Evolutionary conservation across 352 stramenopile genomes (phyloP), one percentile per base, ranked within the genome.

Genomic region (Phytophthora sp.): DNA sequence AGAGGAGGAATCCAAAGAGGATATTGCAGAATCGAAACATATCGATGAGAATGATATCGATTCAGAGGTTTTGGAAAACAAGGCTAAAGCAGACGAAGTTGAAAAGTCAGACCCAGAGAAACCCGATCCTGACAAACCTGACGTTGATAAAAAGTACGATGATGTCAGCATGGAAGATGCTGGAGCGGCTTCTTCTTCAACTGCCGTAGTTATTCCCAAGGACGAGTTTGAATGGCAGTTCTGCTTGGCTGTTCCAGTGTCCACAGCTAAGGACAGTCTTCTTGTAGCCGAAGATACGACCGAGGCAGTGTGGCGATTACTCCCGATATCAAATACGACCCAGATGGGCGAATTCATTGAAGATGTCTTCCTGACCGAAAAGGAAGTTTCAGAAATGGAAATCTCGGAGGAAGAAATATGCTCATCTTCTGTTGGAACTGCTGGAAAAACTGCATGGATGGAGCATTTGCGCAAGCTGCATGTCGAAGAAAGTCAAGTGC

Each of bases 371-470:
- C 51, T 91, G 39, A 87, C 71, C 4, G 73, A 89, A 6, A 68
- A 88, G 16, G 74, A 91, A 64, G 67, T 93, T 15, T 54, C 45
- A 26, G 69, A 77, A n/a, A 84, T 93, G 49, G 81, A 91, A 63
- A 64, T 93, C 7, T 79, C 73, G 5, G 82, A 91, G 50, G 71
- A 82, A 20, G 81, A 91, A 47, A 81, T 91, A 13, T 93, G 85
- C 33, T 76, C 63, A 0, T 76, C 68, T 21, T 67, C 53, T 44
- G 30, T 49, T 47, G 55, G 61, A n/a, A 52, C 11, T 0, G 39
- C 70, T 18, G 46, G 46, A 18, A 81, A 75, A 27, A 77, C 57
- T 36, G 51, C 73, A 12, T 88, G 78, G 81, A 82, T 85, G 47
- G 57, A 79, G 47, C 77, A 89, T 30, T 63, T 93, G 26, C 58